Conservation (phyloP, 2,329 filamentous ascomycete species). For the Epichloe gansuensis region DNA sequence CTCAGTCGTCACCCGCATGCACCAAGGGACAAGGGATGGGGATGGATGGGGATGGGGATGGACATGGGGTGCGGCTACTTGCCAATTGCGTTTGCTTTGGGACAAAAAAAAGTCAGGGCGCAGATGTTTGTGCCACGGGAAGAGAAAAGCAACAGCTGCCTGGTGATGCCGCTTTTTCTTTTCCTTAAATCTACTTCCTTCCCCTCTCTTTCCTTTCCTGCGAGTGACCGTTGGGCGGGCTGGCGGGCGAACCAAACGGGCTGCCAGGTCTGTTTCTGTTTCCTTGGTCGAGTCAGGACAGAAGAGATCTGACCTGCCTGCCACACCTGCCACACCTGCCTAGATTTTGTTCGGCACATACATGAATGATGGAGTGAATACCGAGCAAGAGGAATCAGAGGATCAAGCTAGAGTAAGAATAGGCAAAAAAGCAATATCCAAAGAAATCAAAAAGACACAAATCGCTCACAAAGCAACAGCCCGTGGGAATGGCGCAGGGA, state of each 20-base stretch:
- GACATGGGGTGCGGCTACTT: neutral
- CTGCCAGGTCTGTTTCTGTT: too few relatives aligned
- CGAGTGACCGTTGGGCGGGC: neutral
- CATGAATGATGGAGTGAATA: too few relatives aligned
- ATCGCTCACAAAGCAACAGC: too few relatives aligned
- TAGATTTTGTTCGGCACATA: too few relatives aligned
- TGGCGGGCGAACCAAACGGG: neutral
- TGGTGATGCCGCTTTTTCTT: neutral
- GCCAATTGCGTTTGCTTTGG: neutral
- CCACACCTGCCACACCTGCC: too few relatives aligned
- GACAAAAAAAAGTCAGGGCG: neutral
- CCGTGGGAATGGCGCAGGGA: too few relatives aligned
- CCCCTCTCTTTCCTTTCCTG: neutral
- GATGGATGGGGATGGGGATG: neutral
- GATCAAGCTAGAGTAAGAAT: too few relatives aligned
- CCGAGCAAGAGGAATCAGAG: too few relatives aligned
- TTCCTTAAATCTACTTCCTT: neutral
- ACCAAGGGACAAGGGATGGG: slow-evolving; percentile 2
- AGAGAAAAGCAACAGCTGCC: neutral
- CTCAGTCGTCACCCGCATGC: slow-evolving; percentile 4
- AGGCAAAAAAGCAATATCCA: too few relatives aligned
- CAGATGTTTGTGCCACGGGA: neutral
- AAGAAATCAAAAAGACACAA: too few relatives aligned
- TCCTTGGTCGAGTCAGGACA: too few relatives aligned
- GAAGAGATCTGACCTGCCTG: too few relatives aligned